Evolutionary conservation across 176 grass and related monocot genomes (phyloP).

Genomic region (Leersia perrieri): DNA sequence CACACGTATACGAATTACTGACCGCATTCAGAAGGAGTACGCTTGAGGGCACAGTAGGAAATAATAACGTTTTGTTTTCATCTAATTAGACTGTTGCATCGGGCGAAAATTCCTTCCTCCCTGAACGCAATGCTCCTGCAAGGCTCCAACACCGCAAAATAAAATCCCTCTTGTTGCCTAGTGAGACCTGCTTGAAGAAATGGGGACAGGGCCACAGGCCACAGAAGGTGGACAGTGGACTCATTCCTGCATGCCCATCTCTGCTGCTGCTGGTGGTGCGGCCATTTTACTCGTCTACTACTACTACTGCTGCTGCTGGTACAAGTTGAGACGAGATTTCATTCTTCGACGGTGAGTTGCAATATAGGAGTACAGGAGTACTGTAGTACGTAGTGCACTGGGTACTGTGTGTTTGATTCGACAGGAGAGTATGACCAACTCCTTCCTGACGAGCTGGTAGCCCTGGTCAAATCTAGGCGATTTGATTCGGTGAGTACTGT

Average conservation of each 20-base stretch:
- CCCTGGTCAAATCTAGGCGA: constrained; percentile 10
- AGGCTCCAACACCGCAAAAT: not conserved
- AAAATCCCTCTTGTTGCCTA: constrained; percentile 10
- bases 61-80: not conserved
- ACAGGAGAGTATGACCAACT: constrained; percentile 21
- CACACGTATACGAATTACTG: not conserved
- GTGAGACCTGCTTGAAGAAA: constrained; percentile 4
- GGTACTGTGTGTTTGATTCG: constrained; percentile 2
- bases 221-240: too few relatives aligned
- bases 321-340: not conserved
- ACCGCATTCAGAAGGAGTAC: not conserved
- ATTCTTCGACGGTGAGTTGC: not conserved
- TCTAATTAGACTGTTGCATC: not conserved
- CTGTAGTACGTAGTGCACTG: not conserved
- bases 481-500: constrained; percentile 29
- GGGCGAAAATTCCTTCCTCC: not conserved
- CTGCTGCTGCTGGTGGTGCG: not conserved
- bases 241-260: not conserved
- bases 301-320: too few relatives aligned
- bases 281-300: not conserved
- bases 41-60: not conserved
- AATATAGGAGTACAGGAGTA: too few relatives aligned
- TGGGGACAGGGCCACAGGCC: not conserved
- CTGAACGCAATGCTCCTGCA: not conserved
- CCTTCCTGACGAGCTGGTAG: not conserved